Evolutionary conservation across 2,329 filamentous ascomycete genomes (phyloP).

Genomic region (Ophiosphaerella herpotricha): DNA sequence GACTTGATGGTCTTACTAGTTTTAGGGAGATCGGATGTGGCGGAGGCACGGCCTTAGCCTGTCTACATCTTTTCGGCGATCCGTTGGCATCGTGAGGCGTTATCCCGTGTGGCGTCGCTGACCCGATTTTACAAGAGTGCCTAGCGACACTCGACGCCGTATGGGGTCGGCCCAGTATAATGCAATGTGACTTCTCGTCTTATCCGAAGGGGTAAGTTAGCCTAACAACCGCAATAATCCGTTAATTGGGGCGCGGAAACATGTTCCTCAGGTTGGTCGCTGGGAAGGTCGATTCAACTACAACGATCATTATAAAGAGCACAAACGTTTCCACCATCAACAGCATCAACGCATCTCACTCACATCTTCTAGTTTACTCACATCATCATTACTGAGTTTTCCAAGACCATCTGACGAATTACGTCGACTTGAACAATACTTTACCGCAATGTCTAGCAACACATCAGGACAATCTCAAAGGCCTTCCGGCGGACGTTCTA

Average conservation of each 20-base stretch:
- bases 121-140: conserved; percentile 20
- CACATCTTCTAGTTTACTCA: background rate
- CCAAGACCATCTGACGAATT: background rate
- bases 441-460: background rate
- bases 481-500: conserved; percentile 23
- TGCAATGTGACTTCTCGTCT: conserved; percentile 23
- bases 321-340: conserved; percentile 7
- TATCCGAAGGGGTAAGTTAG: conserved; percentile 13
- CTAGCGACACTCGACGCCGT: conserved; percentile 16
- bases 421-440: background rate
- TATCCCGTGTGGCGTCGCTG: conserved; percentile 26
- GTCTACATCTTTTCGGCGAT: conserved; percentile 7
- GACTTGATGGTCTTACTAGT: background rate
- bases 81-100: conserved; percentile 21
- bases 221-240: conserved; percentile 15
- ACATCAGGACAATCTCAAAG: conserved; percentile 8
- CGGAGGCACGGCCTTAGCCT: conserved; percentile 20
- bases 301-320: conserved; percentile 21
- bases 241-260: conserved; percentile 26
- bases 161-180: conserved; percentile 10
- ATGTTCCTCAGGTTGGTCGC: conserved; percentile 9
- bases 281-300: conserved; percentile 12
- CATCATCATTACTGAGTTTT: background rate
- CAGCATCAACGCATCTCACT: conserved; percentile 5
- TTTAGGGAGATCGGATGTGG: conserved; percentile 10